Evolutionary conservation across 1,139 yeast species (phyloP).

Genomic region (Scheffersomyces parashehatae): DNA sequence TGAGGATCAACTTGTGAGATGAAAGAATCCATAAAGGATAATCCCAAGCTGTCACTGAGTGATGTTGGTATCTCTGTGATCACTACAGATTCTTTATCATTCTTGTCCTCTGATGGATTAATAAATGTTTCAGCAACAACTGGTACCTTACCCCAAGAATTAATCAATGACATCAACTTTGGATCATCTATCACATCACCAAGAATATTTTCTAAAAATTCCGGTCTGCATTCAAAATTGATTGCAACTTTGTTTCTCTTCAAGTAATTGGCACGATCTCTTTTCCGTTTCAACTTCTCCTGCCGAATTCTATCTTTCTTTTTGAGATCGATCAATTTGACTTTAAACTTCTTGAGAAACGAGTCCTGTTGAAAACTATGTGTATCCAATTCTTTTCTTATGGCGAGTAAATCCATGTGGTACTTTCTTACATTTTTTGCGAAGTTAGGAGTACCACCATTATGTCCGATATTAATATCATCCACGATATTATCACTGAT

Average conservation of each 20-base stretch:
- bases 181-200: conserved; percentile 4
- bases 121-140: neutral
- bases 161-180: conserved; percentile 5
- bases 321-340: conserved; percentile 2
- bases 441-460: conserved; percentile 12
- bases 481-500: conserved; percentile 25
- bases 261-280: conserved; percentile 1
- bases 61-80: neutral
- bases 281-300: conserved; percentile 5
- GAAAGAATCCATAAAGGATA: neutral
- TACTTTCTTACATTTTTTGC: conserved; percentile 26
- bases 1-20: too few species aligned
- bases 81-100: neutral
- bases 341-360: conserved; percentile 9
- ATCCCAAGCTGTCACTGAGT: neutral
- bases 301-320: conserved; percentile 2
- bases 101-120: neutral
- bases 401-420: conserved; percentile 25
- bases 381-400: conserved; percentile 32
- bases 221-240: conserved; percentile 14
- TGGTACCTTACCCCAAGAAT: conserved; percentile 7
- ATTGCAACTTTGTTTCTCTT: conserved; percentile 14
- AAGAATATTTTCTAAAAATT: conserved; percentile 6
- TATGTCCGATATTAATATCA: neutral
- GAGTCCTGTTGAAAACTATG: conserved; percentile 26